Conservation (phyloP, 192 early-diverging fungal species). For the Backusella australiensis region DNA sequence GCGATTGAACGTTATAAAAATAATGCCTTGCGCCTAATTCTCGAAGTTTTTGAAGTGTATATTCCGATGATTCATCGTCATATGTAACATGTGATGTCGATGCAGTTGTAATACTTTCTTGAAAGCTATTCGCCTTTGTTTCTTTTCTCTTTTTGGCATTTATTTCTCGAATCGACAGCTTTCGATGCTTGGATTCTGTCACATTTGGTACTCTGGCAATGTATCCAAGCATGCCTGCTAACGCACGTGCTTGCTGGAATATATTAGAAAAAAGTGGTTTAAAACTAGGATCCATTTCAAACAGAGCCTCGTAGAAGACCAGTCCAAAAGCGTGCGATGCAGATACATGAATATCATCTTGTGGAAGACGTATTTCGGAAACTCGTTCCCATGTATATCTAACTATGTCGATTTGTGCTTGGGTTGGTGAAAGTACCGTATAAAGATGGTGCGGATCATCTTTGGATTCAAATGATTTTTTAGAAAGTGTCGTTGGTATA, state of each 20-base stretch:
- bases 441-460: background rate
- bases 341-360: constrained; percentile 14
- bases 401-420: constrained; percentile 16
- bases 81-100: background rate
- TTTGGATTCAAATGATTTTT: background rate
- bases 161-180: constrained; percentile 6
- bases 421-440: background rate
- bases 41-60: constrained; percentile 1
- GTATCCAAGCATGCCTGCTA: constrained; percentile 20
- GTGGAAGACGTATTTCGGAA: constrained; percentile 15
- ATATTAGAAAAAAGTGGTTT: constrained; percentile 18
- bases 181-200: background rate
- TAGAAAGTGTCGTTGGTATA: background rate
- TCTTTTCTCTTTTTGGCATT: constrained; percentile 9
- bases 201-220: constrained; percentile 8
- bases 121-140: background rate
- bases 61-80: background rate
- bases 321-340: constrained; percentile 25
- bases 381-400: constrained; percentile 18
- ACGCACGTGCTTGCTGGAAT: constrained; percentile 23
- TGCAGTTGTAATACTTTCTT: background rate
- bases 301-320: constrained; percentile 21
- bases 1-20: constrained; percentile 15
- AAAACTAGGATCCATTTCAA: constrained; percentile 9
- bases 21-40: constrained; percentile 25